Conservation (phyloP, 2,329 filamentous ascomycete genomes). For the Trichoderma guizhouense region DNA sequence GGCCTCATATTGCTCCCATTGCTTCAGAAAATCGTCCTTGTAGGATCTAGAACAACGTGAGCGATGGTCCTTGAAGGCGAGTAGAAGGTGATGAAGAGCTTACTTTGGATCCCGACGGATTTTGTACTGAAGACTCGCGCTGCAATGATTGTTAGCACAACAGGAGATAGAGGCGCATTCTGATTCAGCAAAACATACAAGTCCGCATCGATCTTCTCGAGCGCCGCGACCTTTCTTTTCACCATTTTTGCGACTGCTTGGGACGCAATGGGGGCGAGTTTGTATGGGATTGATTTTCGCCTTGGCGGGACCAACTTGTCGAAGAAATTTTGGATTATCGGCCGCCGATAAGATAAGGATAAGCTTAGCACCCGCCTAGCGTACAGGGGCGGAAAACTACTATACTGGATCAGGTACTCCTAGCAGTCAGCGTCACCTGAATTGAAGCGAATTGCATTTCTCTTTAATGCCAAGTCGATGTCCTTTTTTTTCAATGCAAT, state of each 20-base stretch:
- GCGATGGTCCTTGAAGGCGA: background rate
- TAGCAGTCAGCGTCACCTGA: background rate
- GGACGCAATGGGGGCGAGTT: background rate
- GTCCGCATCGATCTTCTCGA: conserved; percentile 94
- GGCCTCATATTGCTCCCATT: conserved; percentile 88
- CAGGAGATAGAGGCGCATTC: background rate
- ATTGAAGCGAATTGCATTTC: background rate
- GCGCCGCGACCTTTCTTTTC: conserved; percentile 84
- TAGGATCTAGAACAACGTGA: conserved; percentile 63
- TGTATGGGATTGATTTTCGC: background rate
- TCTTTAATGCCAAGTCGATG: background rate
- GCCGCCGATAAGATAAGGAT: conserved; percentile 13
- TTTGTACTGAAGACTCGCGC: conserved; percentile 85
- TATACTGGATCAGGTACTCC: too few relatives aligned
- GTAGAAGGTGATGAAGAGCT: conserved; percentile 25
- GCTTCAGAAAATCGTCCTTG: conserved; percentile 79
- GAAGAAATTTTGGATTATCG: conserved; percentile 12
- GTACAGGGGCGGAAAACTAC: background rate
- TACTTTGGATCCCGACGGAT: conserved; percentile 80
- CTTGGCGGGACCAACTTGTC: background rate
- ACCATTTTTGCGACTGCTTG: conserved; percentile 52
- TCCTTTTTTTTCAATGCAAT: background rate
- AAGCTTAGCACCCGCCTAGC: background rate
- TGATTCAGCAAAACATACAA: conserved; percentile 48
- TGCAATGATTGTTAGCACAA: conserved; percentile 38